phyloP scores from a whole-genome alignment of 768 basidiomycete genomes.

The Suillus sp. region DNA sequence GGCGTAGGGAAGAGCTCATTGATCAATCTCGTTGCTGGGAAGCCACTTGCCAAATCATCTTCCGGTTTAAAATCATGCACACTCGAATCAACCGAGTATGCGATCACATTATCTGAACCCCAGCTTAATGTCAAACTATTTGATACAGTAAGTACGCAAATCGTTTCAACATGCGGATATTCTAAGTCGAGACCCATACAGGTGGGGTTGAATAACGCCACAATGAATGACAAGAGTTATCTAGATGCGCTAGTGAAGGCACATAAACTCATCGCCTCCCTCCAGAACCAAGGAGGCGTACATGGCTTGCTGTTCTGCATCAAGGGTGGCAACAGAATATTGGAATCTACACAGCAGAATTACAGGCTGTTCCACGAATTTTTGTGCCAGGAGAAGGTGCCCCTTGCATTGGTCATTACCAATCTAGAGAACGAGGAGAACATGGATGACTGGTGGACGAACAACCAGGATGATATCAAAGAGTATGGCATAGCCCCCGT shows the following conservation, averaged over 20 bases:
- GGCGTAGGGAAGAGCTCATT: conserved; percentile 16
- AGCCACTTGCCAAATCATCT: conserved; percentile 4
- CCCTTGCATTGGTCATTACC: conserved; percentile 35
- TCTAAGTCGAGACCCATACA: neutral
- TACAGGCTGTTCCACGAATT: conserved; percentile 37
- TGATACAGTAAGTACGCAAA: neutral
- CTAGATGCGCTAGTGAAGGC: conserved; percentile 32
- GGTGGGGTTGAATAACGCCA: conserved; percentile 31
- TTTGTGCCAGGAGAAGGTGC: conserved; percentile 36
- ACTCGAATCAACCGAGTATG: conserved; percentile 5
- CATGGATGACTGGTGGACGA: conserved; percentile 40
- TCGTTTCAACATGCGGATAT: neutral
- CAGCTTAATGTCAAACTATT: neutral
- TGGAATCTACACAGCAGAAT: conserved; percentile 28
- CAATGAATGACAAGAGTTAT: conserved; percentile 25
- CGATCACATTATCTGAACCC: neutral
- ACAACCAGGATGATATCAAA: conserved; percentile 27
- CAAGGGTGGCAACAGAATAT: conserved; percentile 31
- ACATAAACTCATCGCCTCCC: conserved; percentile 34
- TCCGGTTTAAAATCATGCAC: conserved; percentile 9
- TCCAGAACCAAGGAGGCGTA: conserved; percentile 38
- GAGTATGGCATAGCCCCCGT: conserved; percentile 23
- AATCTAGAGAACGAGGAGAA: conserved; percentile 37
- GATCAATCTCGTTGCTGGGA: conserved; percentile 14
- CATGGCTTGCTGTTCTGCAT: conserved; percentile 42